Evolutionary conservation across 768 basidiomycete species (phyloP), one percentile per base, ranked within the genome.

Genomic region (Mycena filopes): DNA sequence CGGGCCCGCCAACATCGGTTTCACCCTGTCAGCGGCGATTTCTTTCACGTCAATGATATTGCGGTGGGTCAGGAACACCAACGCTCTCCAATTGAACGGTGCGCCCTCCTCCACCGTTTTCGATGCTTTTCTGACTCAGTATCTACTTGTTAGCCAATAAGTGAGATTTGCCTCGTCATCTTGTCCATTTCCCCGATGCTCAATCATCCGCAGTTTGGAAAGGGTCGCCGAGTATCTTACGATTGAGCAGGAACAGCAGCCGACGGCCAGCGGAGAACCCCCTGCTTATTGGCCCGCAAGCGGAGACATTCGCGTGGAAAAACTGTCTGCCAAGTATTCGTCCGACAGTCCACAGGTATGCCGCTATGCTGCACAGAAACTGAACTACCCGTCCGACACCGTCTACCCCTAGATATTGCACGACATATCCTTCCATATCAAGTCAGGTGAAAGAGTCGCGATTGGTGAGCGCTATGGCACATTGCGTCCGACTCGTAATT

Each of bases 231-330:
- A 83, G 48, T 89, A 88, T 69, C 72, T 88, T 40, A 74, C 78
- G n/a, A 85, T 87, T 43, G 86, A 87, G 53, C 85, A 86, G 62
- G 88, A 89, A 71, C 78, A 0, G 65, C 74, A 28, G 47, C 55
- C 60, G 65, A 76, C 8, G 82, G 83, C 3, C n/a, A 26, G n/a
- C 1, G 66, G 66, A 13, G 72, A 80, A n/a, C 88, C 88, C 4
- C 87, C 88, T 6, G 88, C 88, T 0, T 84, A 87, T 60, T 90
- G 88, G 88, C 88, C 88, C 5, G 79, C 87, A 1, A 84, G 83
- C 29, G 88, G 88, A 1, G 75, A 80, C 15, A 76, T 89, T n/a
- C 70, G 74, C 4, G 83, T 87, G 2, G 83, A 89, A 63, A 79
- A 83, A 33, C 75, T 89, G 5, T 83, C 80, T 15, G 88, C 88